Percentiles rank a stretch among this genome's conserved stretches.
phyloP scores from a whole-genome alignment of 345 rosid species.

The Erysimum cheiranthoides region DNA sequence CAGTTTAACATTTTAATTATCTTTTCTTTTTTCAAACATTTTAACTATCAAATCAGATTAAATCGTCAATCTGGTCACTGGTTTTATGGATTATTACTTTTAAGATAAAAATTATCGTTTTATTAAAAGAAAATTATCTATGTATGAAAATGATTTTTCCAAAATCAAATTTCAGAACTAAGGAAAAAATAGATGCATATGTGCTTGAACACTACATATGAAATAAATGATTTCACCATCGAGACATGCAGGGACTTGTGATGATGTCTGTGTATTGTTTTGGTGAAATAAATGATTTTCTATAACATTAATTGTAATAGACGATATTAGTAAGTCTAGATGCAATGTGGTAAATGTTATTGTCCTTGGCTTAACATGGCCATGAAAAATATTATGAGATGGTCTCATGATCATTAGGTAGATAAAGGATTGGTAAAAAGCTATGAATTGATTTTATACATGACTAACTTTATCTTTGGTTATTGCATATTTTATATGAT shows the following conservation, averaged over 20 bases:
- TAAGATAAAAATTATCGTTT: too few species aligned
- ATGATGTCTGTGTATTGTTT: neutral
- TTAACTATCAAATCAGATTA: neutral
- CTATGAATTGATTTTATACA: neutral
- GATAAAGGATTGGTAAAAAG: neutral
- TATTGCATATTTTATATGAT: neutral
- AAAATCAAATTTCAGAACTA: neutral
- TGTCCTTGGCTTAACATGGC: neutral
- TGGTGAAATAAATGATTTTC: neutral
- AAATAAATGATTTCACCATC: neutral
- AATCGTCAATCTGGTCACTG: neutral
- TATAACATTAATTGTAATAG: neutral
- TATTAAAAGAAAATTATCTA: too few species aligned
- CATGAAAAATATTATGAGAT: neutral
- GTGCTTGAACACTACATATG: too few species aligned
- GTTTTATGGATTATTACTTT: neutral
- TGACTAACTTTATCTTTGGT: neutral
- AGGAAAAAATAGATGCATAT: too few species aligned
- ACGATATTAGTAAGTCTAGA: neutral
- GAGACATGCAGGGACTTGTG: neutral
- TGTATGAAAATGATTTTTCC: neutral
- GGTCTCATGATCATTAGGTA: neutral
- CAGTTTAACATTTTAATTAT: too few species aligned
- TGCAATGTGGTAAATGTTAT: conserved; percentile 1
- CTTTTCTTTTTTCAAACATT: neutral